Conservation (phyloP, 108 stramenopile genomes). For the Nannochloropsis granulata region DNA sequence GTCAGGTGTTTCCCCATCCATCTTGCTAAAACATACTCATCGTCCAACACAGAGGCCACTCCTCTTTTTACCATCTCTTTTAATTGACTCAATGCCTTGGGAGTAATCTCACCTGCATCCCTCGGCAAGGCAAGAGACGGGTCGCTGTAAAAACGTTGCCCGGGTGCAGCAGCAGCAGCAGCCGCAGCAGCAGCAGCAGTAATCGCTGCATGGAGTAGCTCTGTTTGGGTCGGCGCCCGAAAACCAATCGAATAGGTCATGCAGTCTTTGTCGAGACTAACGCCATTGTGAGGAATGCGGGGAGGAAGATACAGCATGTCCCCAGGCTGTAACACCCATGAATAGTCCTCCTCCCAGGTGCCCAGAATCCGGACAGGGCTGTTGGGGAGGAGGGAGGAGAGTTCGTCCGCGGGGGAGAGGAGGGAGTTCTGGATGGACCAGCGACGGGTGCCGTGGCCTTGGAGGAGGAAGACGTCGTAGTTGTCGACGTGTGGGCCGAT, state of each 20-base stretch:
- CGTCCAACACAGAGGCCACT: background rate
- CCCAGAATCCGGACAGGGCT: conserved; percentile 56
- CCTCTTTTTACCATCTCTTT: background rate
- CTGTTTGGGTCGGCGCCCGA: conserved; percentile 8
- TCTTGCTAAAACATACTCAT: background rate
- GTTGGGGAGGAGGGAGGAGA: conserved; percentile 33
- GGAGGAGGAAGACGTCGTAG: conserved; percentile 88
- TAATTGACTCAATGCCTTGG: background rate
- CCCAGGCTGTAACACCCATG: conserved; percentile 51
- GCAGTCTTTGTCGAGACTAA: conserved; percentile 38
- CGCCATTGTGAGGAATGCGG: conserved; percentile 65
- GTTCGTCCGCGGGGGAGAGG: conserved; percentile 8
- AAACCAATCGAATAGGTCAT: conserved; percentile 31
- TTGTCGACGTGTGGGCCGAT: conserved; percentile 86
- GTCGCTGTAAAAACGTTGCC: background rate
- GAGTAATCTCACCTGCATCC: background rate
- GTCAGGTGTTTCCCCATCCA: background rate
- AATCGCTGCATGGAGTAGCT: background rate
- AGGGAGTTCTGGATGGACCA: conserved; percentile 50
- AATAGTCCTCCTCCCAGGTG: conserved; percentile 18
- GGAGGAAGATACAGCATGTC: conserved; percentile 84
- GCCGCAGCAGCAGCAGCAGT: background rate
- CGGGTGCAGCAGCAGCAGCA: background rate
- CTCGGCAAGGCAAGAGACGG: background rate
- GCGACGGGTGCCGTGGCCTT: conserved; percentile 50